Conservation (phyloP, 306 rosid species). For the Vigna radiata region DNA sequence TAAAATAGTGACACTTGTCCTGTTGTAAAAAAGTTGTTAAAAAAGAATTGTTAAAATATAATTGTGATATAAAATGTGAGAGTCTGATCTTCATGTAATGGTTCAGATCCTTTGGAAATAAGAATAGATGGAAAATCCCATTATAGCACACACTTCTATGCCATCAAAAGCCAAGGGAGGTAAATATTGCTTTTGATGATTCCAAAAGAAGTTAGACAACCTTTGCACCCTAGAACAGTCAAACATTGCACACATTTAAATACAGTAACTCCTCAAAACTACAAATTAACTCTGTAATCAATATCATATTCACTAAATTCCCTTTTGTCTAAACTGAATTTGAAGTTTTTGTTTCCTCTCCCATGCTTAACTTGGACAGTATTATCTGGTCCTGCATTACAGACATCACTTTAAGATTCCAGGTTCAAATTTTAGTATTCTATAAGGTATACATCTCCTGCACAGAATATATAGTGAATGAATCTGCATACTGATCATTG, state of each 20-base stretch:
- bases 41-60: too few species aligned
- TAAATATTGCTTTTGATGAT: constrained; percentile 7
- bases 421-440: constrained; percentile 29
- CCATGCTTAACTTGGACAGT: constrained; percentile 1
- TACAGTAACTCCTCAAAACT: neutral
- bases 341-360: constrained; percentile 7
- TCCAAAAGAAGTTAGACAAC: constrained; percentile 19
- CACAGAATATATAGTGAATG: constrained; percentile 20
- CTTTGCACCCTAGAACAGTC: neutral
- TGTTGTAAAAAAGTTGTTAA: too few species aligned
- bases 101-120: neutral
- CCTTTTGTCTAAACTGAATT: constrained; percentile 15
- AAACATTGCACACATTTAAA: neutral
- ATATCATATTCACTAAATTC: constrained; percentile 16
- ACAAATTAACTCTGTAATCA: neutral
- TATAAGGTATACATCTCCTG: neutral
- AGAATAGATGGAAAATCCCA: neutral
- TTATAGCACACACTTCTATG: neutral
- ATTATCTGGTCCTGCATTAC: neutral
- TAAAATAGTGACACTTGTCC: too few species aligned
- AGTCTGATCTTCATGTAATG: neutral
- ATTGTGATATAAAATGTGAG: neutral
- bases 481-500: neutral
- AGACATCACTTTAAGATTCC: constrained; percentile 30
- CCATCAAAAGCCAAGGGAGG: neutral